Conservation (phyloP, 768 basidiomycete species). For the Rubroboletus pulcherrimus region DNA sequence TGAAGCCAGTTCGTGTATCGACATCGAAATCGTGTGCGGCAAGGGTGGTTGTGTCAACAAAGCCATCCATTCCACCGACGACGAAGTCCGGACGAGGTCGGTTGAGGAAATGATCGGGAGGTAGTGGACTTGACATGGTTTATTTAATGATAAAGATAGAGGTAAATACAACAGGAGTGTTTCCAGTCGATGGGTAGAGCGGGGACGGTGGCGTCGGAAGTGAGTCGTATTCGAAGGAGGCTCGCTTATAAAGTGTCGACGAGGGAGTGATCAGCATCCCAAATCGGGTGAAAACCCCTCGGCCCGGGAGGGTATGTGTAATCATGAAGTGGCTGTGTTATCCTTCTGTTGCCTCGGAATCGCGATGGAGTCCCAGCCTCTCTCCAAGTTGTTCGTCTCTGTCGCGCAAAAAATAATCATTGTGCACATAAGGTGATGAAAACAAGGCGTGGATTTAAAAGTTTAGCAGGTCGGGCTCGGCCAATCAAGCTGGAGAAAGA, state of each 20-base stretch:
- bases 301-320: too few species aligned
- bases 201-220: not conserved
- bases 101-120: slow-evolving; percentile 33
- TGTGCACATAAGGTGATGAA: too few species aligned
- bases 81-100: slow-evolving; percentile 33
- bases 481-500: not conserved
- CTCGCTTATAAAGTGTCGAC: not conserved
- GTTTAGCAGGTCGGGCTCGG: not conserved
- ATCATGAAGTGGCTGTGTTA: too few species aligned
- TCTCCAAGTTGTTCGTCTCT: too few species aligned
- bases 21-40: slow-evolving; percentile 91
- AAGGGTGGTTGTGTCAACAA: slow-evolving; percentile 56
- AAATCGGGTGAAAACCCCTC: too few species aligned
- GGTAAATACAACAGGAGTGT: too few species aligned
- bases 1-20: slow-evolving; percentile 86
- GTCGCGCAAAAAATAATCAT: too few species aligned
- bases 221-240: not conserved
- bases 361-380: too few species aligned
- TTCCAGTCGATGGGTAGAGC: too few species aligned
- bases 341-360: too few species aligned
- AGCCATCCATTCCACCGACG: slow-evolving; percentile 20
- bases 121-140: slow-evolving; percentile 12
- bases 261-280: too few species aligned
- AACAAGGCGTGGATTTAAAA: not conserved
- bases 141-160: too few species aligned